phyloP scores from a whole-genome alignment of 2,329 filamentous ascomycete genomes.

The Ophiostoma sp. region DNA sequence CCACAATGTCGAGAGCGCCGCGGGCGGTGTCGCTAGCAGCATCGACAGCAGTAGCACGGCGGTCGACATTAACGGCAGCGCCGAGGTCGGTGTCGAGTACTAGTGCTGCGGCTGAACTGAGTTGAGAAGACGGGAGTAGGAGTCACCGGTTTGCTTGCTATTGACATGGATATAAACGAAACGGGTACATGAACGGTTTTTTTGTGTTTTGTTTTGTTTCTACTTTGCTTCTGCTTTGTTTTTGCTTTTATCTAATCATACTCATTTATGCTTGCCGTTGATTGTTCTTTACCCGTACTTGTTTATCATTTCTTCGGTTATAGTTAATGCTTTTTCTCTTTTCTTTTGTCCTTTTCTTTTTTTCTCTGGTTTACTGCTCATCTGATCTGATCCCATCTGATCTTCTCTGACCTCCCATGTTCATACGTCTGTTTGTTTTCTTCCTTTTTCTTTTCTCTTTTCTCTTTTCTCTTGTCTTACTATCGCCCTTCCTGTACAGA shows the following conservation, averaged over 20 bases:
- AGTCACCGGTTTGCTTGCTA: conserved; percentile 7
- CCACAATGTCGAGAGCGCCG: conserved; percentile 71
- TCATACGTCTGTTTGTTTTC: not conserved
- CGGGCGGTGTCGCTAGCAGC: not conserved
- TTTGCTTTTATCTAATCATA: not conserved
- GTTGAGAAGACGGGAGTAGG: not conserved
- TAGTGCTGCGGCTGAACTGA: not conserved
- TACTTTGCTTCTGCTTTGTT: not conserved
- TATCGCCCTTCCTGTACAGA: too few relatives aligned
- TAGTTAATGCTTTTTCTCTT: not conserved
- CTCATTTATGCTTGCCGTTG: not conserved
- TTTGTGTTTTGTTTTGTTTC: conserved; percentile 2
- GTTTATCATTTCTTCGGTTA: not conserved
- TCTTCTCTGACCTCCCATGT: not conserved
- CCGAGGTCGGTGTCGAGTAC: conserved; percentile 12
- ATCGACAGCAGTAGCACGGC: not conserved
- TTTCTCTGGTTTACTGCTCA: not conserved
- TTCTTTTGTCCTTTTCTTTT: not conserved
- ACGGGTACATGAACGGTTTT: not conserved
- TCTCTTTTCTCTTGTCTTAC: not conserved
- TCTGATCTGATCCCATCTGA: not conserved
- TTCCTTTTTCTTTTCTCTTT: not conserved
- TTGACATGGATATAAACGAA: conserved; percentile 15
- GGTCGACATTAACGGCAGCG: conserved; percentile 6
- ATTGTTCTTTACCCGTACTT: not conserved